Evolutionary conservation across 78 protist species (phyloP).

Genomic region (Trichosphaerium sp.): DNA sequence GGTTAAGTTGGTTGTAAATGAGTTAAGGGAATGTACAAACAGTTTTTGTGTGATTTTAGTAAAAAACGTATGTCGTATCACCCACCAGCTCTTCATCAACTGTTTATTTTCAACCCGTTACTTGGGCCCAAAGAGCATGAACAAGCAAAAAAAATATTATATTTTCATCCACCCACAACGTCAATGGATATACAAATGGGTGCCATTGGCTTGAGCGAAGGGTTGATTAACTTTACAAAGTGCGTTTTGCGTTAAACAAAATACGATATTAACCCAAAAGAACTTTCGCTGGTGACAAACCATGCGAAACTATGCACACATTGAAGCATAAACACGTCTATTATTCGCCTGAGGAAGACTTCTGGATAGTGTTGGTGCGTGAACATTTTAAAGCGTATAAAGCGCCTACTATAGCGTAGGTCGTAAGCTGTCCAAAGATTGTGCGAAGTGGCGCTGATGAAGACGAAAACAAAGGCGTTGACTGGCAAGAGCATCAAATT

Average conservation of each 20-base stretch:
- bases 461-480: slow-evolving; percentile 11
- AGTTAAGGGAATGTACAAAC: too few species aligned
- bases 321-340: slow-evolving; percentile 4
- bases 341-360: slow-evolving; percentile 25
- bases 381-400: background rate
- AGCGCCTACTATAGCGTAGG: background rate
- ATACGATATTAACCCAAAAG: background rate
- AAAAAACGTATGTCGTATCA: too few species aligned
- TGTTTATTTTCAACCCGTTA: slow-evolving; percentile 31
- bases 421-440: slow-evolving; percentile 2
- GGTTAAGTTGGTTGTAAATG: too few species aligned
- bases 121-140: slow-evolving; percentile 38
- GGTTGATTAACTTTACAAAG: slow-evolving; percentile 44
- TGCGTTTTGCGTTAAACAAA: background rate
- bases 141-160: slow-evolving; percentile 48
- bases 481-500: slow-evolving; percentile 31
- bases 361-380: slow-evolving; percentile 34
- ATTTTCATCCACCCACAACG: slow-evolving; percentile 27
- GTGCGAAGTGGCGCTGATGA: background rate
- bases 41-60: too few species aligned
- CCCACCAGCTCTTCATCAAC: slow-evolving; percentile 16
- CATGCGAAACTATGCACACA: slow-evolving; percentile 46
- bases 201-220: slow-evolving; percentile 50
- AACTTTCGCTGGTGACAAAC: slow-evolving; percentile 27
- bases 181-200: slow-evolving; percentile 23